Evolutionary conservation across 192 early-diverging fungal species (phyloP).

Genomic region (Coemansia sp.): DNA sequence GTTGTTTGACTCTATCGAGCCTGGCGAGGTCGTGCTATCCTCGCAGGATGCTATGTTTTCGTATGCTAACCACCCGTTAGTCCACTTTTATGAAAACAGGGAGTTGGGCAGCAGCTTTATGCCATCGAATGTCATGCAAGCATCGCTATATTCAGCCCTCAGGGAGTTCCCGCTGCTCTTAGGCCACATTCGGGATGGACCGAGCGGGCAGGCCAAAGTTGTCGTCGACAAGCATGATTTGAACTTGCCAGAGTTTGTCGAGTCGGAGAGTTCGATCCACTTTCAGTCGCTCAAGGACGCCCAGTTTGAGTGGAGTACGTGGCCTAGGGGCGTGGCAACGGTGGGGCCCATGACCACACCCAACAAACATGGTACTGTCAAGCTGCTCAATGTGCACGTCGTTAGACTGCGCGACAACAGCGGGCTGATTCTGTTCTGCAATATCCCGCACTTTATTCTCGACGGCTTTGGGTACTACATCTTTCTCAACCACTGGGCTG

Average conservation of each 20-base stretch:
- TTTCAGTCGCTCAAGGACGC: conserved; percentile 8
- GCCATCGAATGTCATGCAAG: conserved; percentile 13
- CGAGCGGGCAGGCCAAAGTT: background rate
- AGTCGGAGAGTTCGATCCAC: conserved; percentile 18
- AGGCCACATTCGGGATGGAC: conserved; percentile 17
- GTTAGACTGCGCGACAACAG: conserved; percentile 25
- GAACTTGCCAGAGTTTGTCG: conserved; percentile 41
- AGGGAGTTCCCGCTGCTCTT: conserved; percentile 34
- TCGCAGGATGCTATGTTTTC: conserved; percentile 33
- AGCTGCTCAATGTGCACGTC: conserved; percentile 25
- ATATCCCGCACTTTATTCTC: conserved; percentile 44
- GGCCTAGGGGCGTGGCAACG: conserved; percentile 23
- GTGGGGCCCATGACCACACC: conserved; percentile 24
- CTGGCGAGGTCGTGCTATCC: conserved; percentile 15
- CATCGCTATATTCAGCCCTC: conserved; percentile 25
- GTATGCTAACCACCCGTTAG: conserved; percentile 38
- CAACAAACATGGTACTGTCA: conserved; percentile 10
- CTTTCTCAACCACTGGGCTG: conserved; percentile 34
- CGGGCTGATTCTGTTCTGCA: conserved; percentile 37
- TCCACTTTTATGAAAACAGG: conserved; percentile 44
- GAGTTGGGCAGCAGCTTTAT: conserved; percentile 16
- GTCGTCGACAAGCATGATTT: conserved; percentile 24
- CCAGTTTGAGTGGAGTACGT: conserved; percentile 15
- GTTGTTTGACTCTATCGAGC: background rate
- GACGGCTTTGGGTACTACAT: conserved; percentile 45